Evolutionary conservation across 495 filamentous ascomycete genomes (phyloP).

Genomic region (Neurospora sp.): DNA sequence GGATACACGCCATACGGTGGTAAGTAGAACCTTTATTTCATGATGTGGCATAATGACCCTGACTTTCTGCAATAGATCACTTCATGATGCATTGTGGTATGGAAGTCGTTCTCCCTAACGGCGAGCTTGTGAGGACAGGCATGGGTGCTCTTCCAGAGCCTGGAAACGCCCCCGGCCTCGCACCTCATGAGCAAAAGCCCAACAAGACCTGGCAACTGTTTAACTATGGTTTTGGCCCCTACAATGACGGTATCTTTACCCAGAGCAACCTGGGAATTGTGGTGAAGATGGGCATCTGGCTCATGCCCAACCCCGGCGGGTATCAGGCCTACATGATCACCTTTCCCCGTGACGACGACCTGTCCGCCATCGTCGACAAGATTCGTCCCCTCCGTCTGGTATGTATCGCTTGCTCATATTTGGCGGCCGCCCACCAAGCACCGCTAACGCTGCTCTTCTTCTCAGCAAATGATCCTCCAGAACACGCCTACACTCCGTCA

Average conservation of each 20-base stretch:
- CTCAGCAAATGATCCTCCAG: slow-evolving; percentile 32
- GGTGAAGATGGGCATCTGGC: slow-evolving; percentile 46
- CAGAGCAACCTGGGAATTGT: slow-evolving; percentile 51
- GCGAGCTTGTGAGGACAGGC: slow-evolving; percentile 45
- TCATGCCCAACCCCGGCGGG: slow-evolving; percentile 43
- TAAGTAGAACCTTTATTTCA: neutral
- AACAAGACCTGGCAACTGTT: slow-evolving; percentile 43
- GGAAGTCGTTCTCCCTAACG: slow-evolving; percentile 47
- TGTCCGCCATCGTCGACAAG: slow-evolving; percentile 39
- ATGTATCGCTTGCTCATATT: neutral
- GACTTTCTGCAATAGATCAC: slow-evolving; percentile 27
- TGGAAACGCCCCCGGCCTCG: slow-evolving; percentile 7
- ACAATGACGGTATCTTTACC: slow-evolving; percentile 47
- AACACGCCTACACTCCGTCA: slow-evolving; percentile 44
- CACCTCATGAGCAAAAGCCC: slow-evolving; percentile 22
- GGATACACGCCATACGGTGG: slow-evolving; percentile 40
- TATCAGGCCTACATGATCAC: slow-evolving; percentile 45
- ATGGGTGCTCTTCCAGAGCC: slow-evolving; percentile 44
- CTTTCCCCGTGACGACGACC: slow-evolving; percentile 41
- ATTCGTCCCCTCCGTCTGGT: slow-evolving; percentile 33
- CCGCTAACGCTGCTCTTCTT: slow-evolving; percentile 41
- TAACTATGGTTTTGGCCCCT: slow-evolving; percentile 46
- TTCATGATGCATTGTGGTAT: slow-evolving; percentile 45
- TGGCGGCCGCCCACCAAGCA: slow-evolving; percentile 35
- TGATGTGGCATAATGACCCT: neutral